Conservation (phyloP, 2,329 filamentous ascomycete genomes). For the Ascochyta lentis region DNA sequence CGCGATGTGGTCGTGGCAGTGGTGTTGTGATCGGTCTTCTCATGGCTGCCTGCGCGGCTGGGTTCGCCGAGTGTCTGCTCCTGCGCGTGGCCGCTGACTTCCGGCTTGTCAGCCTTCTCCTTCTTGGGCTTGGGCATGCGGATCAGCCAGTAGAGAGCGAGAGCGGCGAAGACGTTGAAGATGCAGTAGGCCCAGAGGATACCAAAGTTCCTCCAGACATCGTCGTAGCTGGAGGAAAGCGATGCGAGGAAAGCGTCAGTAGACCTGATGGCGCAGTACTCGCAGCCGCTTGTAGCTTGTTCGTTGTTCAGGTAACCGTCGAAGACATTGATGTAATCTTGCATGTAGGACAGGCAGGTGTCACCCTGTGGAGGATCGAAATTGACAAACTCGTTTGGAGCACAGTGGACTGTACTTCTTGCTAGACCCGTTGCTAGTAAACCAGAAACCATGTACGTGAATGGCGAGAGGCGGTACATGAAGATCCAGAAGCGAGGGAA, state of each 20-base stretch:
- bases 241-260: conserved; percentile 53
- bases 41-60: conserved; percentile 17
- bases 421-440: conserved; percentile 61
- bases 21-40: conserved; percentile 18
- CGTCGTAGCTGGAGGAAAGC: conserved; percentile 53
- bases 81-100: conserved; percentile 4
- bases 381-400: conserved; percentile 47
- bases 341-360: conserved; percentile 54
- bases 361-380: conserved; percentile 48
- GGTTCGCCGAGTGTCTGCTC: conserved; percentile 13
- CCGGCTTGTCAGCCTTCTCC: conserved; percentile 35
- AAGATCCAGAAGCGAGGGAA: conserved; percentile 78
- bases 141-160: conserved; percentile 61
- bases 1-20: conserved; percentile 21
- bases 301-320: conserved; percentile 53
- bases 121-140: conserved; percentile 61
- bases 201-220: conserved; percentile 63
- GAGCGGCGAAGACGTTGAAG: conserved; percentile 59
- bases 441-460: conserved; percentile 64
- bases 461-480: conserved; percentile 73
- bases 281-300: conserved; percentile 54
- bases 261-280: conserved; percentile 45
- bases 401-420: conserved; percentile 54
- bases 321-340: conserved; percentile 41
- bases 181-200: conserved; percentile 60